Evolutionary conservation across 176 grass and related monocot species (phyloP), one percentile per base, ranked within the genome.

Genomic region (Oryza brachyantha): DNA sequence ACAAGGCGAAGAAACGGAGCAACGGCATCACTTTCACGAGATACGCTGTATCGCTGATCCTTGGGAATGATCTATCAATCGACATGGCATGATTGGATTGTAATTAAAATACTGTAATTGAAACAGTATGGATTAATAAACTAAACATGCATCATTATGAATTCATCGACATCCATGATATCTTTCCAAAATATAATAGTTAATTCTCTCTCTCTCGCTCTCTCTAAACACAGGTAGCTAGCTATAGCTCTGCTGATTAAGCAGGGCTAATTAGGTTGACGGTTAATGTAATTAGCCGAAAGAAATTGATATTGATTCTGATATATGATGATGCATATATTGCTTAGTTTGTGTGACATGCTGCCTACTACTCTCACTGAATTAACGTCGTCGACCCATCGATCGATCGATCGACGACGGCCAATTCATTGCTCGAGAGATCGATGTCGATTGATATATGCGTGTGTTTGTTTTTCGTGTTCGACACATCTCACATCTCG

Each of bases 21-120:
- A n/a, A n/a, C 40, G n/a, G 45, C 7, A 19, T 89, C 77, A 28
- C 64, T 85, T 71, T 84, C 86, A 76, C 38, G 32, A 80, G 86
- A 84, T 88, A 64, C 41, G 70, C 37, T 57, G 4, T 32, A 48
- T 80, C 81, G 40, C 54, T 31, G 27, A 72, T 70, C 55, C 21
- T 22, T 64, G 68, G 57, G 12, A 22, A 64, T 55, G n/a, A n/a
- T n/a, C n/a, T n/a, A n/a, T n/a, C n/a, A n/a, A n/a, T 55, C 22
- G 73, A 46, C 64, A n/a, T n/a, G 35, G 16, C 29, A 50, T 11
- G 52, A 84, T 65, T 69, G 39, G 54, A 80, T 75, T 24, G 41
- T 80, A 41, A 62, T n/a, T n/a, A n/a, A n/a, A n/a, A n/a, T n/a
- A n/a, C n/a, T n/a, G n/a, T n/a, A n/a, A n/a, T n/a, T n/a, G n/a